Evolutionary conservation across 169 alveolate species (phyloP).

Genomic region (Theileria parva): DNA sequence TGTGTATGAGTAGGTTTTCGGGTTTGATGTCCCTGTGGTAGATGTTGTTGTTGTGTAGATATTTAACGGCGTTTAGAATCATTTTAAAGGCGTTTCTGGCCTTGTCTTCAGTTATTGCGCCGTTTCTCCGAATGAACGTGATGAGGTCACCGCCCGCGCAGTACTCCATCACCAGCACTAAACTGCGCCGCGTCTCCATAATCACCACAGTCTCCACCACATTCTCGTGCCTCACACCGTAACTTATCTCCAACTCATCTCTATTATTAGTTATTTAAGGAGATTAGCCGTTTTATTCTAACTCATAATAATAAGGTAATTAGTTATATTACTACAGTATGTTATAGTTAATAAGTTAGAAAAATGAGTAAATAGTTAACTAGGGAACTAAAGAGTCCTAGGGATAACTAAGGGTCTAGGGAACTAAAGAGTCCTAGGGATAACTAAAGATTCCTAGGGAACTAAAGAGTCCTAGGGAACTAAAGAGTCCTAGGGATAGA

Average conservation of each 20-base stretch:
- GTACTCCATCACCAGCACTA: conserved; percentile 84
- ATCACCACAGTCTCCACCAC: conserved; percentile 76
- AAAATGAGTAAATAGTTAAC: no score
- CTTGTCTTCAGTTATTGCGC: conserved; percentile 70
- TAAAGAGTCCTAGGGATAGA: no score
- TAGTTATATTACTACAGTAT: no score
- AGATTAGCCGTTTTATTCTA: no score
- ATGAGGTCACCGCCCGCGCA: conserved; percentile 90
- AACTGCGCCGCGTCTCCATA: conserved; percentile 75
- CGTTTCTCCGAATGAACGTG: conserved; percentile 81
- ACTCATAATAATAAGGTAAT: no score
- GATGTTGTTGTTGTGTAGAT: conserved; percentile 79
- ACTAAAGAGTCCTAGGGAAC: no score
- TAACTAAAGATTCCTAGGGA: no score
- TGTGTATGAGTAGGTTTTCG: conserved; percentile 87
- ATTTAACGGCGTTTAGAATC: conserved; percentile 75
- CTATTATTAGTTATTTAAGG: background rate
- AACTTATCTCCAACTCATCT: conserved; percentile 75
- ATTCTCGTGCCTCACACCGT: conserved; percentile 74
- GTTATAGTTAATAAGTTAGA: no score
- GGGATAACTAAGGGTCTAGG: no score
- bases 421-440: no score
- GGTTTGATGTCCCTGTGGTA: conserved; percentile 92
- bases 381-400: no score
- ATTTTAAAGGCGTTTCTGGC: conserved; percentile 77